These are phyloP conservation scores for Adansonia rubrostipa DNA, from an alignment of 441 rosid species.

Conservation along the genomic window DNA sequence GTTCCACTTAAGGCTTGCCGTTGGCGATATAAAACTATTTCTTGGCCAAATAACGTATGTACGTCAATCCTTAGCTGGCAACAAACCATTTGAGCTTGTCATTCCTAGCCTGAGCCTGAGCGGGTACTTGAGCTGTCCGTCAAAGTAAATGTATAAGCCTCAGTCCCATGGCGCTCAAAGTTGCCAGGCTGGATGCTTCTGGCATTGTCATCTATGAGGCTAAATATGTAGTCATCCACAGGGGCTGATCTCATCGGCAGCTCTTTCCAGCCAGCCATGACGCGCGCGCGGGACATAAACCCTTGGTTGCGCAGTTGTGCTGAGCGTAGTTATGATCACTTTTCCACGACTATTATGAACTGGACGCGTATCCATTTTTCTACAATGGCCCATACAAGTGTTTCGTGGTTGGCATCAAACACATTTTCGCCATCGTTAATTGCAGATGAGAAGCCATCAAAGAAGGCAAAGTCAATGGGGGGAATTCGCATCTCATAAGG, in stretches of 20 bases:
- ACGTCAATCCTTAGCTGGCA: too few species aligned
- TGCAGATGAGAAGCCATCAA: constrained; percentile 41
- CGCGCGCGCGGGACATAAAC: constrained; percentile 39
- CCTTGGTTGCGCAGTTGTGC: constrained; percentile 53
- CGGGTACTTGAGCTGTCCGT: neutral
- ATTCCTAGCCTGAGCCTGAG: too few species aligned
- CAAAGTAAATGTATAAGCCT: constrained; percentile 37
- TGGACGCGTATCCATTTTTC: constrained; percentile 52
- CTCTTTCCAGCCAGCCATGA: constrained; percentile 43
- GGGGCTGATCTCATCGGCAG: constrained; percentile 63
- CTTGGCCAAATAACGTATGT: too few species aligned
- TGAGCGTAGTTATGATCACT: constrained; percentile 37
- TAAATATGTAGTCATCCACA: constrained; percentile 59
- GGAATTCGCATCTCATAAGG: constrained; percentile 53
- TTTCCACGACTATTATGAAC: constrained; percentile 53
- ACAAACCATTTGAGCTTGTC: too few species aligned
- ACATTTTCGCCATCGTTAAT: constrained; percentile 56
- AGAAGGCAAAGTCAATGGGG: constrained; percentile 63
- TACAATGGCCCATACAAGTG: constrained; percentile 54
- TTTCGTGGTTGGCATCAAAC: constrained; percentile 62
- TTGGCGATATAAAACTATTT: too few species aligned
- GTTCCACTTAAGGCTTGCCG: too few species aligned
- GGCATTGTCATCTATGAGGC: constrained; percentile 69
- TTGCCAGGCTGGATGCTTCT: constrained; percentile 64
- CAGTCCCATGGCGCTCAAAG: constrained; percentile 62